Evolutionary conservation across 768 basidiomycete species (phyloP), one percentile per base, ranked within the genome.

Genomic region (Phaeotremella skinneri): DNA sequence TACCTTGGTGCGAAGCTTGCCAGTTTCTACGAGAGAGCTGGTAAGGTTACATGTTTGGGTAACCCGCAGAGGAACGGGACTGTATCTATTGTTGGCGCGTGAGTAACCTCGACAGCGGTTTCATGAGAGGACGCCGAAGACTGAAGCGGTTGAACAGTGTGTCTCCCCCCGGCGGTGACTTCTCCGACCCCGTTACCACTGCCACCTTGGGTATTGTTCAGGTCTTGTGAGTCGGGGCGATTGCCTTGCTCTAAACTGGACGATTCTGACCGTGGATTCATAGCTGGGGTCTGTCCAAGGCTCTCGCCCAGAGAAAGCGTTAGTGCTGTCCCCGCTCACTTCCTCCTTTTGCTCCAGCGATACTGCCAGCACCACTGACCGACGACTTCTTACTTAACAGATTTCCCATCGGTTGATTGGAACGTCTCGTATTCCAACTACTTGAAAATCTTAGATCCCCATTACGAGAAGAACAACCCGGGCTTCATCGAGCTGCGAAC

Each of bases 351-450:
- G n/a, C n/a, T n/a, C n/a, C n/a, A n/a, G n/a, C n/a, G n/a, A n/a
- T n/a, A n/a, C n/a, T n/a, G n/a, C n/a, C 21, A 61, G n/a, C 17
- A 27, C 4, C 3, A 45, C 7, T 9, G 23, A 41, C 52, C 29
- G 49, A 48, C 32, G 4, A 55, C 9, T n/a, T 45, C 11, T 14
- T 23, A 7, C 7, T 45, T 21, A 4, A 11, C 45, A 78, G 93
- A 99, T 77, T 99, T 99, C 83, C 96, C 96, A 1, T 96, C 93
- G n/a, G 94, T 99, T 77, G 97, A 99, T 80, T 99, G 96, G 96
- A 96, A 87, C 66, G 81, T 96, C n/a, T 99, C 96, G 9, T 98
- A 98, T 78, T 98, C 96, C 59, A 99, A 99, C 78, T 98, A 99
- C 79, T 89, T 87, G 62, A 93, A 92, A 74, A 86, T 92, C 9